Evolutionary conservation across 129 eudicot species (phyloP).

Genomic region (Flaveria robusta): DNA sequence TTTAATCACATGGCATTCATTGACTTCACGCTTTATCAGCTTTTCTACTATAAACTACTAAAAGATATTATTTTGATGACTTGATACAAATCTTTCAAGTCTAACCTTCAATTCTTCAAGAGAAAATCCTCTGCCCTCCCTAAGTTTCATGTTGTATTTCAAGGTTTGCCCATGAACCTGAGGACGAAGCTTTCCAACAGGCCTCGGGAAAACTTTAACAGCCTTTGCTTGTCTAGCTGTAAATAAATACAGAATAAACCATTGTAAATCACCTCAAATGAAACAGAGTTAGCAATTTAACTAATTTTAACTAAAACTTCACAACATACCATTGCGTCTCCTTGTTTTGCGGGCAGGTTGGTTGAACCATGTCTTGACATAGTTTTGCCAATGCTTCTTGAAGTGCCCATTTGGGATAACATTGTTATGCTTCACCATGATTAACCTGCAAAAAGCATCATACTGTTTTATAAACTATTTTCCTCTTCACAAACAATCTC

Average conservation of each 20-base stretch:
- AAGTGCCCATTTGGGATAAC: conserved; percentile 71
- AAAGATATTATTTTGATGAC: background rate
- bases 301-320: background rate
- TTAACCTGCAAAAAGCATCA: conserved; percentile 35
- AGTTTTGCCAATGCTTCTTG: conserved; percentile 78
- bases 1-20: too few species aligned
- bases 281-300: background rate
- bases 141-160: conserved; percentile 83
- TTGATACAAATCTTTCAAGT: background rate
- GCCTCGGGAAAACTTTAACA: conserved; percentile 87
- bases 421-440: conserved; percentile 81
- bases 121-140: conserved; percentile 84
- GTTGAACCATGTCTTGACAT: conserved; percentile 73
- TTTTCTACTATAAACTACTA: background rate
- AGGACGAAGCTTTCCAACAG: conserved; percentile 84
- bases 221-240: conserved; percentile 84
- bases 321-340: conserved; percentile 50
- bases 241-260: background rate
- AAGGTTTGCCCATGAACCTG: conserved; percentile 78
- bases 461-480: background rate
- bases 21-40: too few species aligned
- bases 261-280: background rate
- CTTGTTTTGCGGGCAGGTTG: conserved; percentile 70
- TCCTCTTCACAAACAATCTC: background rate
- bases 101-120: conserved; percentile 73